These are phyloP conservation scores for Danielia reshetovae DNA, from an alignment of 805 yeast genomes.

Conservation along the genomic window DNA sequence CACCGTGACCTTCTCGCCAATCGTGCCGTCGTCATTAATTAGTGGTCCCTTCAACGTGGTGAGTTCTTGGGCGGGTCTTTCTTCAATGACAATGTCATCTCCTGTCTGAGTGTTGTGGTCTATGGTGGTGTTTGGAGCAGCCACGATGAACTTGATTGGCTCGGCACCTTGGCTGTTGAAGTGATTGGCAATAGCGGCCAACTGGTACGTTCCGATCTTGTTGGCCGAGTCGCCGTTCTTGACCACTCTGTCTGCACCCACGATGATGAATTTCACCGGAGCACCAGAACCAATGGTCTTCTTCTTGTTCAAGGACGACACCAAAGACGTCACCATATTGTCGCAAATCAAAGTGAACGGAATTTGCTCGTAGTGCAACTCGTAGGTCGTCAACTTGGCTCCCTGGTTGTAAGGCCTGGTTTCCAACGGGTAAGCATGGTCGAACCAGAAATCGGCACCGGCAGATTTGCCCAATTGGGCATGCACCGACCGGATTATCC, in stretches of 20 bases:
- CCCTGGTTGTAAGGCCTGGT: constrained; percentile 98
- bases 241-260: constrained; percentile 94
- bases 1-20: constrained; percentile 47
- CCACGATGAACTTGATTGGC: constrained; percentile 80
- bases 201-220: constrained; percentile 91
- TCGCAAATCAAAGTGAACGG: constrained; percentile 90
- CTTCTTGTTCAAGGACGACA: constrained; percentile 41
- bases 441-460: constrained; percentile 44
- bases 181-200: constrained; percentile 67
- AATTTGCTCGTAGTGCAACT: constrained; percentile 75
- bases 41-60: constrained; percentile 65
- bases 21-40: constrained; percentile 20
- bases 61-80: constrained; percentile 78
- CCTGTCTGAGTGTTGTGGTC: constrained; percentile 68
- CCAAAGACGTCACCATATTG: constrained; percentile 81
- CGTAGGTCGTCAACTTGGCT: constrained; percentile 87
- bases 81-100: constrained; percentile 76
- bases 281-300: constrained; percentile 30
- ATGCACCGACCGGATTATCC: constrained; percentile 74
- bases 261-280: constrained; percentile 84
- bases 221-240: constrained; percentile 94
- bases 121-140: constrained; percentile 92
- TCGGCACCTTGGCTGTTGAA: constrained; percentile 23
- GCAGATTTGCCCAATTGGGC: constrained; percentile 36
- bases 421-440: constrained; percentile 81